Percentiles rank a stretch among this genome's conserved stretches.
Conservation (phyloP, 805 yeast species). For the Candida nonsorbophila region DNA sequence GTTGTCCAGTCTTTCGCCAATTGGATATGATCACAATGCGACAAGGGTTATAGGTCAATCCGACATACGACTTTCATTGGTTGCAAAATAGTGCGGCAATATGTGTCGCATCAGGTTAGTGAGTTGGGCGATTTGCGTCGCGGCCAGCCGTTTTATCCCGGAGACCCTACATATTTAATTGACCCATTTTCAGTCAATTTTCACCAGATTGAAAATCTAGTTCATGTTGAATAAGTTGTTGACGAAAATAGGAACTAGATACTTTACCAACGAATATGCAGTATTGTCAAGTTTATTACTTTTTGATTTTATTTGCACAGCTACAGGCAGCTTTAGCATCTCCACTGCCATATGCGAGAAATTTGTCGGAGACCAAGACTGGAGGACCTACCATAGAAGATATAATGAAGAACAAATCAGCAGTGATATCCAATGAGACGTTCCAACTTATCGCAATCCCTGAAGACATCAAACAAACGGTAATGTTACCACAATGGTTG, state of each 20-base stretch:
- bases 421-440: conserved; percentile 1
- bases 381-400: conserved; percentile 2
- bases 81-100: too few relatives aligned
- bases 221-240: conserved; percentile 1
- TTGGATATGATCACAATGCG: too few relatives aligned
- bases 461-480: background rate
- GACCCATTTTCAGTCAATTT: too few relatives aligned
- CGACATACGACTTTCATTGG: too few relatives aligned
- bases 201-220: too few relatives aligned
- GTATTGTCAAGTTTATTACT: conserved; percentile 2
- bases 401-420: background rate
- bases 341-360: conserved; percentile 2
- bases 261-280: conserved; percentile 2
- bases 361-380: conserved; percentile 1
- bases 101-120: too few relatives aligned
- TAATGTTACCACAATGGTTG: conserved; percentile 1
- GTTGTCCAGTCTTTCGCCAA: too few relatives aligned
- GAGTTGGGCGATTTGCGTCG: too few relatives aligned
- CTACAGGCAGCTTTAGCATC: conserved; percentile 3
- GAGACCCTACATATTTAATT: too few relatives aligned
- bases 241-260: conserved; percentile 1
- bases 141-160: too few relatives aligned
- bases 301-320: conserved; percentile 1
- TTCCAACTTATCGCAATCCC: conserved; percentile 1
- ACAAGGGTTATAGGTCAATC: too few relatives aligned